Conservation (phyloP, 139 green algal species). For the Marvania coccoides region DNA sequence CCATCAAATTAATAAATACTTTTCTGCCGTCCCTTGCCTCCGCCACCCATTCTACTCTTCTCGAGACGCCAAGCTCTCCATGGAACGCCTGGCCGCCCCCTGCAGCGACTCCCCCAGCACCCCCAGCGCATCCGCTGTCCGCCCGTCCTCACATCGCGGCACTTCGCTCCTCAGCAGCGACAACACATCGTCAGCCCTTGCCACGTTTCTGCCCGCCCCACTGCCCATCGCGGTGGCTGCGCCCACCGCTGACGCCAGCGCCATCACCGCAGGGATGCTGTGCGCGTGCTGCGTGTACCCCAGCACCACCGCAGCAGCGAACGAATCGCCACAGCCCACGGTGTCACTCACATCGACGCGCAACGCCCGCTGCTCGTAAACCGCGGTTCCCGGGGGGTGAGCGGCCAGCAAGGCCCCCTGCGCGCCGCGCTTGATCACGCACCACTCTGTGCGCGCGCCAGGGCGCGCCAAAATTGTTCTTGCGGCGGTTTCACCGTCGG, state of each 20-base stretch:
- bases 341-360: slow-evolving; percentile 88
- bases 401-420: slow-evolving; percentile 60
- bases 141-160: slow-evolving; percentile 3
- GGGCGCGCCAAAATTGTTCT: slow-evolving; percentile 45
- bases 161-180: slow-evolving; percentile 8
- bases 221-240: slow-evolving; percentile 76
- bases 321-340: slow-evolving; percentile 93
- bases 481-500: slow-evolving; percentile 49
- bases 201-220: slow-evolving; percentile 88
- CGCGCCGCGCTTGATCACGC: slow-evolving; percentile 74
- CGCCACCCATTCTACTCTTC: background rate
- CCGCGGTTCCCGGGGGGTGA: background rate
- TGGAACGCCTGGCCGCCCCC: no score
- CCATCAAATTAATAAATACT: background rate
- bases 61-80: background rate
- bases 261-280: slow-evolving; percentile 46
- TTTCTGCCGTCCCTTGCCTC: background rate
- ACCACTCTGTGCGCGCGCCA: slow-evolving; percentile 51
- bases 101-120: background rate
- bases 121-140: slow-evolving; percentile 1
- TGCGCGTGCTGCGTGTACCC: slow-evolving; percentile 59
- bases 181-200: slow-evolving; percentile 16
- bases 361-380: slow-evolving; percentile 15
- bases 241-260: slow-evolving; percentile 90
- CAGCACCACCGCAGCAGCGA: slow-evolving; percentile 83